Evolutionary conservation across 2,329 filamentous ascomycete genomes (phyloP), one percentile per base, ranked within the genome.

Genomic region (Arthrobotrys sphaeroides): DNA sequence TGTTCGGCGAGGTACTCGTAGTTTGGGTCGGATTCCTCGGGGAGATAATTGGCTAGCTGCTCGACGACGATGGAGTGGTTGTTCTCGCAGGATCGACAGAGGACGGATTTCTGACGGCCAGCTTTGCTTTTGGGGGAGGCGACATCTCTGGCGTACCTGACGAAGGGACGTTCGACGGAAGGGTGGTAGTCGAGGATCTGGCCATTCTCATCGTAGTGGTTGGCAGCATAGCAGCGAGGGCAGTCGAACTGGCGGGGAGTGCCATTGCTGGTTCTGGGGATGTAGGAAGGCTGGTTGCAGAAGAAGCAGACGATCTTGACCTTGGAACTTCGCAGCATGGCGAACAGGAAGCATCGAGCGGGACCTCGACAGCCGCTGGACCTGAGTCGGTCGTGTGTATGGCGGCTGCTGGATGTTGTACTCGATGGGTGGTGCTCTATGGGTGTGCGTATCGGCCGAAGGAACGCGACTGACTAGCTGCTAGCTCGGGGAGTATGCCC

Each of bases 201-300:
- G 80, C 94, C 94, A 81, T 92, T 88, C 91, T 94, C 87, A 81
- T 99, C 95, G 31, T 97, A 85, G 84, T 92, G 91, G 83, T 98
- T 99, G 73, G 90, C 89, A 16, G 94, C 91, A 80, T 95, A 91
- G 85, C 95, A 99, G 76, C 87, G 85, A 18, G 87, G 83, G 83
- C 93, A 97, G 49, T 89, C 85, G 83, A 94, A 97, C 80, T 89
- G 86, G 81, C 85, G 86, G 68, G 88, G 85, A 61, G 81, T 81
- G 28, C 87, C 87, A 79, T 88, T 86, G 87, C 89, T 77, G 83
- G 84, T 67, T 88, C 85, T 33, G 85, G 84, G 33, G 90, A 91
- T 79, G 36, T 76, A 70, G 53, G 76, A 60, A 18, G 87, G 88
- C 81, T 86, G 86, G 79, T 91, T 90, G 83, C 94, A 97, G 83